Evolutionary conservation across 768 basidiomycete genomes (phyloP).

Genomic region (Sistotremastrum niveocremeum): DNA sequence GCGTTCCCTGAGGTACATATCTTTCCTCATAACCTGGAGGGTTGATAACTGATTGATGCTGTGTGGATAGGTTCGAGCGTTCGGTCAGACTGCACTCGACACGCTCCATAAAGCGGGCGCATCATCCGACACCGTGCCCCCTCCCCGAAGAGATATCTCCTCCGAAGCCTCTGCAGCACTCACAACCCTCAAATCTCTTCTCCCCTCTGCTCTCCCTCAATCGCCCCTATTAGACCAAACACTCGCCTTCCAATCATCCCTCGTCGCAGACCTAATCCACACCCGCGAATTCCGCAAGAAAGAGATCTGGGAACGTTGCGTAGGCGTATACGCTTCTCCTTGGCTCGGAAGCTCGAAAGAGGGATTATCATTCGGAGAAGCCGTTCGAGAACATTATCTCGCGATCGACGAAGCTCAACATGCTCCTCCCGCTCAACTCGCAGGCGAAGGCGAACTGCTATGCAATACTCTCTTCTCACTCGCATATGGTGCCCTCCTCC

Average conservation of each 20-base stretch:
- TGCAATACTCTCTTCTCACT: constrained; percentile 92
- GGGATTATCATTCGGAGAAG: constrained; percentile 40
- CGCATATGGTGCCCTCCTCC: constrained; percentile 86
- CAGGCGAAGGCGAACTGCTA: constrained; percentile 70
- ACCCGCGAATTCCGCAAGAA: constrained; percentile 40
- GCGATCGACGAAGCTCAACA: constrained; percentile 66
- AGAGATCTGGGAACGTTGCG: constrained; percentile 51
- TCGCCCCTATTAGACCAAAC: constrained; percentile 45
- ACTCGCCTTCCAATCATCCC: constrained; percentile 56
- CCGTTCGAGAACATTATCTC: constrained; percentile 57
- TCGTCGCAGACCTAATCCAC: constrained; percentile 68
- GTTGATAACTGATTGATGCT: no score
- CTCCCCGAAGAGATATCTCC: constrained; percentile 55
- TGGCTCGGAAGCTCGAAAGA: constrained; percentile 45
- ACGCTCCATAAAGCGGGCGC: constrained; percentile 79
- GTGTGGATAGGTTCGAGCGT: constrained; percentile 69
- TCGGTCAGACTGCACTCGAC: constrained; percentile 68
- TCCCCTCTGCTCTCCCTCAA: constrained; percentile 44
- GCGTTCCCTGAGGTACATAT: constrained; percentile 82
- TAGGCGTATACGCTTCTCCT: constrained; percentile 57
- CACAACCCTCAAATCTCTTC: constrained; percentile 40
- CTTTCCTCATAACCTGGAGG: constrained; percentile 2
- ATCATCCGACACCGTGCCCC: constrained; percentile 54
- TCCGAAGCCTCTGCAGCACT: constrained; percentile 46
- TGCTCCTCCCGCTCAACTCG: constrained; percentile 23